phyloP scores from a whole-genome alignment of 345 rosid genomes.

The Eucalyptus polybractea region DNA sequence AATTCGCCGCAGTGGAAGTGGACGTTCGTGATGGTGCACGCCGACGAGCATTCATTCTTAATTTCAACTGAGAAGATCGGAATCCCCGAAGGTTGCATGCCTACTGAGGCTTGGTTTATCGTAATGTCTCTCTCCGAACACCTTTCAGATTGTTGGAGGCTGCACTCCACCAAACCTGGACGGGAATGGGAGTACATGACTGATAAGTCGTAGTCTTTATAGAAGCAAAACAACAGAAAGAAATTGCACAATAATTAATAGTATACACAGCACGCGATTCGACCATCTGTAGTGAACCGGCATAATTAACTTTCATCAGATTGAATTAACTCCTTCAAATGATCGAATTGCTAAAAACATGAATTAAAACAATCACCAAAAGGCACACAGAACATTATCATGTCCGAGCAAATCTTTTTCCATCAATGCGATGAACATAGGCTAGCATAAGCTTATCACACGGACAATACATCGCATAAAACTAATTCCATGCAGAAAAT shows the following conservation, averaged over 20 bases:
- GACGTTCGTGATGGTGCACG: neutral
- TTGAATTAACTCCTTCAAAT: neutral
- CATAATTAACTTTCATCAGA: neutral
- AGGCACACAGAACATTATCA: neutral
- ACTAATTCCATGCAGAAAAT: neutral
- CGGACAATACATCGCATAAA: neutral
- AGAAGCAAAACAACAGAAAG: neutral
- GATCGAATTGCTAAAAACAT: neutral
- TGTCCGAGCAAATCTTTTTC: neutral
- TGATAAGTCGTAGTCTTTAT: neutral
- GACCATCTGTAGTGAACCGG: neutral
- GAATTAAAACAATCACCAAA: neutral
- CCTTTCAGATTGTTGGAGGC: neutral
- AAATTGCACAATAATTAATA: neutral
- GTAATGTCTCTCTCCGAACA: neutral
- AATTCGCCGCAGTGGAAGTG: neutral
- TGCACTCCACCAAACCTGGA: neutral
- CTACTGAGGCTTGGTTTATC: neutral
- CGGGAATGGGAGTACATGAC: neutral
- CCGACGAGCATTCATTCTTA: neutral
- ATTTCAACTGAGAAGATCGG: neutral
- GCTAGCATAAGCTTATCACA: neutral
- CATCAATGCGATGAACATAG: neutral
- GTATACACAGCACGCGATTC: neutral
- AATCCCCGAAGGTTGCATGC: neutral